Evolutionary conservation across 2,329 filamentous ascomycete species (phyloP).

Genomic region (Pezicula carpinea): DNA sequence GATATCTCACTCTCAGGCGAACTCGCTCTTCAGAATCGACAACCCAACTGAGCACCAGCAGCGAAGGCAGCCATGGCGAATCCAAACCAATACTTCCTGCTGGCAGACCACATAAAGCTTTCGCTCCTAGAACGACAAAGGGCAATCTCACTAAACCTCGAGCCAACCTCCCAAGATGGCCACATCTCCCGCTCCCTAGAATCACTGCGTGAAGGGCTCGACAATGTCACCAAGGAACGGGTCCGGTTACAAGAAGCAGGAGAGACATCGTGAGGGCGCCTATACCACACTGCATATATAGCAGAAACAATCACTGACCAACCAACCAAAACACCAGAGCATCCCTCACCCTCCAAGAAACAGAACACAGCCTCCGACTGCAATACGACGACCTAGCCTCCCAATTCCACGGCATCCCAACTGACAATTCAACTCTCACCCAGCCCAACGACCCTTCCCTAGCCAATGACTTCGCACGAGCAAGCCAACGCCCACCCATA

Average conservation of each 20-base stretch:
- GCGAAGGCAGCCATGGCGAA: slow-evolving; percentile 43
- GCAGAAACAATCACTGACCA: not conserved
- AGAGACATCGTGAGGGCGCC: slow-evolving; percentile 52
- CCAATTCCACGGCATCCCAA: slow-evolving; percentile 69
- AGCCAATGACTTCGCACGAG: slow-evolving; percentile 59
- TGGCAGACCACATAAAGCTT: slow-evolving; percentile 95
- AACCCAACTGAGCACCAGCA: not conserved
- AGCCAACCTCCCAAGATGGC: slow-evolving; percentile 69
- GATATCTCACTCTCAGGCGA: too few relatives aligned
- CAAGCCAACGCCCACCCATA: slow-evolving; percentile 33
- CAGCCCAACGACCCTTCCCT: slow-evolving; percentile 62
- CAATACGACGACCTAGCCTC: slow-evolving; percentile 73
- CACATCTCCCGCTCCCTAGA: slow-evolving; percentile 87
- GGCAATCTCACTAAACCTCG: slow-evolving; percentile 73
- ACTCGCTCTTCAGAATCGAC: not conserved
- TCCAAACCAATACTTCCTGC: slow-evolving; percentile 76
- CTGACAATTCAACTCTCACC: slow-evolving; percentile 45
- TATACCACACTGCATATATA: slow-evolving; percentile 5
- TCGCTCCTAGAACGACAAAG: slow-evolving; percentile 89
- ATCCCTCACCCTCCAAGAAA: slow-evolving; percentile 52
- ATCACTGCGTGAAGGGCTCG: slow-evolving; percentile 76
- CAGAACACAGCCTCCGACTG: slow-evolving; percentile 62
- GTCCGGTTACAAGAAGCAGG: slow-evolving; percentile 58
- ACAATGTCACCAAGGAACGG: slow-evolving; percentile 60
- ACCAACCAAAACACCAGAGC: slow-evolving; percentile 20